Conservation (phyloP, 768 basidiomycete species). For the Lyophyllum shimeji region DNA sequence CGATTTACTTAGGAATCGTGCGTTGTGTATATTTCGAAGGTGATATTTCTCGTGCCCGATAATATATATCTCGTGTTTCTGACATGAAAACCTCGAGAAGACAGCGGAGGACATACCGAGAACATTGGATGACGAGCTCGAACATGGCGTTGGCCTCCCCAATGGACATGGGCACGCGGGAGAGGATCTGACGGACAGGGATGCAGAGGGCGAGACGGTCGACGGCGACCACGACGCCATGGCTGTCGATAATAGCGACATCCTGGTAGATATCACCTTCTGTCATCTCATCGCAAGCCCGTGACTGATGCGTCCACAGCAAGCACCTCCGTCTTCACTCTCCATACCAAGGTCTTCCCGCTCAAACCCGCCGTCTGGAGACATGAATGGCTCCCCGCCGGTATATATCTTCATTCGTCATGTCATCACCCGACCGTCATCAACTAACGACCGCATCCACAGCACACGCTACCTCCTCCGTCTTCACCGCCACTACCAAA, state of each 20-base stretch:
- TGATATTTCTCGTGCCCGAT: not conserved
- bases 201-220: constrained; percentile 23
- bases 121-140: constrained; percentile 4
- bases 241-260: constrained; percentile 17
- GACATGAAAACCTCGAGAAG: not conserved
- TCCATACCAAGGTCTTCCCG: not conserved
- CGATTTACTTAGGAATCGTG: not conserved
- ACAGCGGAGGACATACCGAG: not conserved
- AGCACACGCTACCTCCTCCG: no score
- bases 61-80: not conserved
- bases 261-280: constrained; percentile 11
- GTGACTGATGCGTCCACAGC: not conserved
- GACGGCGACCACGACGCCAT: constrained; percentile 22
- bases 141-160: not conserved
- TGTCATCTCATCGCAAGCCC: not conserved
- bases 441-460: no score
- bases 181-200: constrained; percentile 5
- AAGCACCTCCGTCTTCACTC: not conserved
- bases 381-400: no score
- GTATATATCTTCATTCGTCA: no score
- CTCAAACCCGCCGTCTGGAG: no score
- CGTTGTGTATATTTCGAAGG: not conserved
- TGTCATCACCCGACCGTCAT: no score
- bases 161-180: not conserved
- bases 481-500: no score